Percentiles rank a stretch among this genome's conserved stretches.
These are phyloP conservation scores for Ajuga chamaepitys DNA, from an alignment of 257 asterid genomes.

Conservation along the genomic window DNA sequence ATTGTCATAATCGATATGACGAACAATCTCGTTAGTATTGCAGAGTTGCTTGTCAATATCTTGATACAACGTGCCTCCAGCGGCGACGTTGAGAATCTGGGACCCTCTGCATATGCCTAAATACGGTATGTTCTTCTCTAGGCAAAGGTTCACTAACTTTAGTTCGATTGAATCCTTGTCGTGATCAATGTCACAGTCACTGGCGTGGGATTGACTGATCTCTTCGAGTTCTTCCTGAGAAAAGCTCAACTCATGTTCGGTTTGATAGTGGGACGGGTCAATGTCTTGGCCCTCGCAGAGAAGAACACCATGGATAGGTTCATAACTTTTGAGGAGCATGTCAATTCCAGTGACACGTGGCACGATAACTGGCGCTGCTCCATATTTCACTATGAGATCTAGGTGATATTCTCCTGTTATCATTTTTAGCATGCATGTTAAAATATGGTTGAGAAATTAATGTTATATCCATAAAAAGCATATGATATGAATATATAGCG, in stretches of 20 bases:
- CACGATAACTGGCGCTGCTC: conserved; percentile 56
- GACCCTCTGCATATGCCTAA: conserved; percentile 75
- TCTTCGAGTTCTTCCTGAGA: conserved; percentile 47
- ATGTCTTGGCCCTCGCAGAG: conserved; percentile 72
- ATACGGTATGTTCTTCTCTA: conserved; percentile 64
- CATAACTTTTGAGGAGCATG: conserved; percentile 43
- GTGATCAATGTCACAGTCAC: conserved; percentile 49
- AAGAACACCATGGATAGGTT: conserved; percentile 67
- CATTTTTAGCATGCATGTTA: too few relatives aligned
- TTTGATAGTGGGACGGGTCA: conserved; percentile 51
- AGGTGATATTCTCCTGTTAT: conserved; percentile 69
- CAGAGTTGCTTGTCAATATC: conserved; percentile 49
- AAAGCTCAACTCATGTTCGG: conserved; percentile 22
- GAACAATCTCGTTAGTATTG: conserved; percentile 11
- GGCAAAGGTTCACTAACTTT: conserved; percentile 52
- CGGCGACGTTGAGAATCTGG: conserved; percentile 70
- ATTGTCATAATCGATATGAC: conserved; percentile 53
- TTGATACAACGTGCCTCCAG: conserved; percentile 74
- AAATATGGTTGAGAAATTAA: too few relatives aligned
- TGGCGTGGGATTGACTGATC: conserved; percentile 29
- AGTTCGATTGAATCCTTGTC: conserved; percentile 66
- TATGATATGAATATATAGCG: too few relatives aligned
- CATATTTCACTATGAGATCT: conserved; percentile 58
- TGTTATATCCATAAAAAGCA: too few relatives aligned
- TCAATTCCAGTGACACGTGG: conserved; percentile 63